phyloP scores from a whole-genome alignment of 441 rosid species.

The Populus hybrid region DNA sequence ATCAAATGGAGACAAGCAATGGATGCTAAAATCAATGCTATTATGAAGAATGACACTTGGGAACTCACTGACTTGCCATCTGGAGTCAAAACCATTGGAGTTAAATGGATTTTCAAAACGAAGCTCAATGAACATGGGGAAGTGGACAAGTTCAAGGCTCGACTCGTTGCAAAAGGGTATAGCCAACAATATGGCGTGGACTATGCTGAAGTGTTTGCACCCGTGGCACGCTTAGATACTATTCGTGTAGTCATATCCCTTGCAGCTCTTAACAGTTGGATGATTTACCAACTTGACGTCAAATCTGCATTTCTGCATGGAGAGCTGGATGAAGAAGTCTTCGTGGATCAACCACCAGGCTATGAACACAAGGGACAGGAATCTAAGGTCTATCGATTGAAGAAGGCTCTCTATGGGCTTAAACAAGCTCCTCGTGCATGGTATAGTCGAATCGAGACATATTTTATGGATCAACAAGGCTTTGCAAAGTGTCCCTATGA shows the following conservation, averaged over 20 bases:
- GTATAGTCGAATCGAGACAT: neutral
- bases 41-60: neutral
- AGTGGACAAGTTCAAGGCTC: conserved; percentile 3
- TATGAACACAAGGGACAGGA: neutral
- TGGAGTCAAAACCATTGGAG: neutral
- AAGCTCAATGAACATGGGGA: neutral
- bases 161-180: neutral
- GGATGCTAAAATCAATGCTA: neutral
- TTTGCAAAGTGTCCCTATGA: neutral
- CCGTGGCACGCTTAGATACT: neutral
- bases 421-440: neutral
- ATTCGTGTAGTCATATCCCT: neutral
- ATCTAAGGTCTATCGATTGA: neutral
- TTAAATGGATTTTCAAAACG: conserved; percentile 6
- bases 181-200: neutral
- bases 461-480: no score
- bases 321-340: neutral
- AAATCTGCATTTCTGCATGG: neutral
- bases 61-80: neutral
- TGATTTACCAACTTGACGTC: no score
- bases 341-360: neutral
- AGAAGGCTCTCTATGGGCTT: neutral
- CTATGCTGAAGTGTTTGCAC: neutral
- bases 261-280: neutral
- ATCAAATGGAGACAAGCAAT: neutral